A percentile compares a stretch with the other conserved stretches of the same genome.
phyloP scores from a whole-genome alignment of 1,284 basidiomycete genomes.

The Heterobasidion annosum region DNA sequence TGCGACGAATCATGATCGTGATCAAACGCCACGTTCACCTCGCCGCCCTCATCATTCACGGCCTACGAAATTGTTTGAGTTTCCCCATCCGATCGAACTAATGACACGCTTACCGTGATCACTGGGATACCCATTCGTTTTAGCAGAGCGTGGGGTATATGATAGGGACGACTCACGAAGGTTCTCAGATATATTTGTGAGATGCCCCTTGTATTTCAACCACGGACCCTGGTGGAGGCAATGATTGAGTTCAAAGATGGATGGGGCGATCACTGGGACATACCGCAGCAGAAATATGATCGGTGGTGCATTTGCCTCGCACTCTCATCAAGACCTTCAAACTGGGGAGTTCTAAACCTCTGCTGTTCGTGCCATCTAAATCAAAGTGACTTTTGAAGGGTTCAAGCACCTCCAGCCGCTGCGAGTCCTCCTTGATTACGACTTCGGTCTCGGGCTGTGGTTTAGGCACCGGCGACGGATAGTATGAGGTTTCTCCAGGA shows the following conservation, averaged over 20 bases:
- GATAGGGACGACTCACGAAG: slow-evolving; percentile 53
- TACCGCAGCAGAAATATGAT: slow-evolving; percentile 93
- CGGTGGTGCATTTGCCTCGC: slow-evolving; percentile 96
- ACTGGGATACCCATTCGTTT: background rate
- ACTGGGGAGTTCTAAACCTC: slow-evolving; percentile 70
- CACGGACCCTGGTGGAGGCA: slow-evolving; percentile 66
- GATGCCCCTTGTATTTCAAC: slow-evolving; percentile 97
- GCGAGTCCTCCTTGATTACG: slow-evolving; percentile 72
- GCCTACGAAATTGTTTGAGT: slow-evolving; percentile 35
- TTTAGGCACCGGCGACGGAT: slow-evolving; percentile 70
- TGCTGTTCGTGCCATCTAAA: slow-evolving; percentile 32
- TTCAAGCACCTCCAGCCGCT: slow-evolving; percentile 80
- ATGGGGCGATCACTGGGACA: slow-evolving; percentile 14
- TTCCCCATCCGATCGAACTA: background rate
- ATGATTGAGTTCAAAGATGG: background rate
- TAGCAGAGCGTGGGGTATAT: background rate
- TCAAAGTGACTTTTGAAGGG: slow-evolving; percentile 83
- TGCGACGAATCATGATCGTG: slow-evolving; percentile 38
- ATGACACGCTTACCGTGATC: slow-evolving; percentile 6
- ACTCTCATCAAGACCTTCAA: slow-evolving; percentile 87
- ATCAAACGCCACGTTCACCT: slow-evolving; percentile 86
- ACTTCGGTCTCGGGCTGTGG: slow-evolving; percentile 77
- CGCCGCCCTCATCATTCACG: slow-evolving; percentile 86
- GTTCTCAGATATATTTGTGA: slow-evolving; percentile 96
- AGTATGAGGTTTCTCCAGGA: slow-evolving; percentile 70